A percentile compares a stretch with the other conserved stretches of the same genome.
These are phyloP conservation scores for Avena insularis DNA, from an alignment of 176 grass and related monocot species.

Conservation along the genomic window DNA sequence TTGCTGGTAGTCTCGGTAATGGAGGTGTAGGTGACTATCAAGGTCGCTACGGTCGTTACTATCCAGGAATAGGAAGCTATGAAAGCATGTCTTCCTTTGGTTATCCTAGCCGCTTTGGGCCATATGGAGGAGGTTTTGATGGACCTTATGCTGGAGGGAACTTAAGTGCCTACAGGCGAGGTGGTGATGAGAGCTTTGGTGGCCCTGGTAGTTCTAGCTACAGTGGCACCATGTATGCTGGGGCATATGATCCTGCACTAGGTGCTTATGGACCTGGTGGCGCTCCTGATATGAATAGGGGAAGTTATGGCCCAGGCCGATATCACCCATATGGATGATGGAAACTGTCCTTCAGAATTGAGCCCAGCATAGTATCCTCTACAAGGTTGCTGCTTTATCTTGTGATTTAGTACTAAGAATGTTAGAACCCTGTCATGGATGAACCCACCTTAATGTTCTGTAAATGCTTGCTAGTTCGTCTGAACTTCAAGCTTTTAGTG, in stretches of 20 bases:
- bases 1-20: slow-evolving; percentile 56
- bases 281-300: slow-evolving; percentile 53
- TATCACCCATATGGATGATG: slow-evolving; percentile 85
- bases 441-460: slow-evolving; percentile 36
- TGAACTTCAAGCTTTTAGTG: slow-evolving; percentile 28
- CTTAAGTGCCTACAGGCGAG: slow-evolving; percentile 57
- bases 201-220: slow-evolving; percentile 59
- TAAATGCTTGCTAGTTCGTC: slow-evolving; percentile 30
- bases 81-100: slow-evolving; percentile 51
- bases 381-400: slow-evolving; percentile 25
- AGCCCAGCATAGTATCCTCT: slow-evolving; percentile 14
- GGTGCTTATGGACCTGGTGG: slow-evolving; percentile 57
- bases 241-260: slow-evolving; percentile 69
- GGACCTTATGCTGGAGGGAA: slow-evolving; percentile 57
- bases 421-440: not conserved
- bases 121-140: slow-evolving; percentile 71
- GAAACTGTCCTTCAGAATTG: slow-evolving; percentile 15
- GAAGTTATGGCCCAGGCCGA: slow-evolving; percentile 63
- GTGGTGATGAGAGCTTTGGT: slow-evolving; percentile 55
- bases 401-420: slow-evolving; percentile 11
- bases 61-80: slow-evolving; percentile 67
- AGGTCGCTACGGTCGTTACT: slow-evolving; percentile 65
- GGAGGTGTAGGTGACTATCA: slow-evolving; percentile 65
- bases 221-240: slow-evolving; percentile 43
- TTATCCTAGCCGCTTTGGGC: slow-evolving; percentile 65